These are phyloP conservation scores for Tolypocladium capitatum DNA, from an alignment of 2,329 filamentous ascomycete genomes.

Conservation along the genomic window DNA sequence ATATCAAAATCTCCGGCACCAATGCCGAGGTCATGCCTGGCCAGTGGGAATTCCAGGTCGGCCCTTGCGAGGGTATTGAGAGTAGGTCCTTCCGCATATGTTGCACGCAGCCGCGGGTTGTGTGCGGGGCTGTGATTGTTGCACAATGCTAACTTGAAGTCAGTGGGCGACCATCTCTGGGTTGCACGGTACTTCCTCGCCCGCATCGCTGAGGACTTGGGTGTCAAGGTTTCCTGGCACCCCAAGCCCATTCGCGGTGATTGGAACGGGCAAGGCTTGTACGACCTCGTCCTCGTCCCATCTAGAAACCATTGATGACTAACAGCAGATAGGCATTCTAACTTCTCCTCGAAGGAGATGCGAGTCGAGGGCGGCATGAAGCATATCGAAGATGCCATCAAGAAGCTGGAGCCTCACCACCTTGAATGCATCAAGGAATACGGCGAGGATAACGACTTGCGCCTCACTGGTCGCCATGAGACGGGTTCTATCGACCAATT, in stretches of 20 bases:
- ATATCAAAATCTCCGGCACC: constrained; percentile 90
- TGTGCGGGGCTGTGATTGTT: background rate
- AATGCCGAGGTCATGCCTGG: constrained; percentile 79
- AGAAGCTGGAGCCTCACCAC: constrained; percentile 70
- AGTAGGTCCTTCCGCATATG: constrained; percentile 36
- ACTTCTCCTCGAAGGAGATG: constrained; percentile 86
- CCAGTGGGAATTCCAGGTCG: constrained; percentile 97
- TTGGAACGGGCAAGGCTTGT: constrained; percentile 59
- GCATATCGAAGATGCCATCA: constrained; percentile 74
- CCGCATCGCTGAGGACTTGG: constrained; percentile 92
- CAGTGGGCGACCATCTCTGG: constrained; percentile 95
- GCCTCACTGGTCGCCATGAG: constrained; percentile 88
- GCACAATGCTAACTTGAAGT: background rate
- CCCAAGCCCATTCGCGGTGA: constrained; percentile 88
- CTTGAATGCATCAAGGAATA: constrained; percentile 83
- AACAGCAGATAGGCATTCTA: constrained; percentile 39
- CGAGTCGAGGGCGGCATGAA: constrained; percentile 90
- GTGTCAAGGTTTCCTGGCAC: constrained; percentile 85
- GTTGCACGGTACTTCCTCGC: constrained; percentile 67
- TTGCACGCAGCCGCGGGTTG: background rate
- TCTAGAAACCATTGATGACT: no score
- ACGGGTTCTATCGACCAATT: constrained; percentile 90
- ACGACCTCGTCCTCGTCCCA: no score
- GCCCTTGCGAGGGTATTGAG: constrained; percentile 74
- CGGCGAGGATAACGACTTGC: constrained; percentile 88